Evolutionary conservation across 768 basidiomycete genomes (phyloP).

Genomic region (Auricularia auricula-judae): DNA sequence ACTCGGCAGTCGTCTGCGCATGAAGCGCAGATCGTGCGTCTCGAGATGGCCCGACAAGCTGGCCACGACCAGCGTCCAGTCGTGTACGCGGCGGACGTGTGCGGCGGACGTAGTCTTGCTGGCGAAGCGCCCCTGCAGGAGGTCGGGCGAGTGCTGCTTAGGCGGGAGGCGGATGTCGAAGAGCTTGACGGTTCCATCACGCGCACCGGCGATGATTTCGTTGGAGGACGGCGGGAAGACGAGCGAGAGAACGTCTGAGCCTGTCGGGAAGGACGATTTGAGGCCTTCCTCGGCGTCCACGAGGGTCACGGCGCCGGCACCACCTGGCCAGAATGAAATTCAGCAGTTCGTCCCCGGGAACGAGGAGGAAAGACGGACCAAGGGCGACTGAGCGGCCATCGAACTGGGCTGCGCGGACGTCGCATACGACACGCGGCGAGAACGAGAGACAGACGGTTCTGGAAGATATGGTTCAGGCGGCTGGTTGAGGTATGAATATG

Average conservation of each 20-base stretch:
- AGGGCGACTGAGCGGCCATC: neutral
- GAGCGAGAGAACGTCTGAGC: neutral
- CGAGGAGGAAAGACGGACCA: no score
- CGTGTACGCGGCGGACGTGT: neutral
- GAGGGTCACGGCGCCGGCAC: neutral
- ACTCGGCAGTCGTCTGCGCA: neutral
- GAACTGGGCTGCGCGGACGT: neutral
- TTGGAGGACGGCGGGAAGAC: no score
- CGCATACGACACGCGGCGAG: neutral
- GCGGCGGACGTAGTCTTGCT: neutral
- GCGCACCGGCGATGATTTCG: neutral
- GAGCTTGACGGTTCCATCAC: neutral
- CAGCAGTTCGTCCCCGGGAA: no score
- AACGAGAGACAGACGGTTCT: neutral
- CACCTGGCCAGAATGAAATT: neutral
- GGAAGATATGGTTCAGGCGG: neutral
- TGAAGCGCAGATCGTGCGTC: neutral
- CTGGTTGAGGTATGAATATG: neutral
- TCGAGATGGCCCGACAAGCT: neutral
- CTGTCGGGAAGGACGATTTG: neutral
- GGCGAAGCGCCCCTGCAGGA: neutral
- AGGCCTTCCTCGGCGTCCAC: neutral
- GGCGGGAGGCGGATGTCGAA: neutral
- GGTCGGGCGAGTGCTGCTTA: neutral
- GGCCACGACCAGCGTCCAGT: neutral